phyloP scores from a whole-genome alignment of 768 basidiomycete species.

The Boletus tomentosulus region DNA sequence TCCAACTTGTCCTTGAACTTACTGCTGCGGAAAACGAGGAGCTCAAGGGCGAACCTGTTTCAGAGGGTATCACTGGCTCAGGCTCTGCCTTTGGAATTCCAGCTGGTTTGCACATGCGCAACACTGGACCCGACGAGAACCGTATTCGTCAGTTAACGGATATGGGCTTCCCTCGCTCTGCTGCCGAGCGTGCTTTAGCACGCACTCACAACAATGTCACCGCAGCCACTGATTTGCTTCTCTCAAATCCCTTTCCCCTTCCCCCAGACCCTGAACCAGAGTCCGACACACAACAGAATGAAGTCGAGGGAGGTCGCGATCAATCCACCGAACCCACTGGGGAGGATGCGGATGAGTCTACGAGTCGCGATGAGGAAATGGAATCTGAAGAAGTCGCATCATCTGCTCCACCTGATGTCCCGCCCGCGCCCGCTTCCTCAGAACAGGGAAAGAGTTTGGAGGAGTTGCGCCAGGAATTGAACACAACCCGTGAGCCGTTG shows the following conservation, averaged over 20 bases:
- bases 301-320: conserved; percentile 13
- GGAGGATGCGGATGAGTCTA: conserved; percentile 21
- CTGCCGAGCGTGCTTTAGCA: conserved; percentile 76
- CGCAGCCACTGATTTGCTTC: conserved; percentile 82
- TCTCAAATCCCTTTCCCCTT: conserved; percentile 77
- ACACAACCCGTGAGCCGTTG: conserved; percentile 61
- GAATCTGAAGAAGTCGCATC: conserved; percentile 19
- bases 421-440: conserved; percentile 8
- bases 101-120: conserved; percentile 31
- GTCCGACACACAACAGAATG: conserved; percentile 16
- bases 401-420: conserved; percentile 14
- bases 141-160: conserved; percentile 82
- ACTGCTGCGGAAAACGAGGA: conserved; percentile 81
- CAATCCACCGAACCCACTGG: conserved; percentile 30
- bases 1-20: conserved; percentile 76
- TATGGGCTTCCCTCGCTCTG: conserved; percentile 95
- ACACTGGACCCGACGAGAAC: conserved; percentile 63
- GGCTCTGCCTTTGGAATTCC: conserved; percentile 30
- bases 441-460: conserved; percentile 45
- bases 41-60: conserved; percentile 41
- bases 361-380: conserved; percentile 27
- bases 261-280: conserved; percentile 56
- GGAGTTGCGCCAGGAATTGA: conserved; percentile 63
- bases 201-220: conserved; percentile 87
- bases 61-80: conserved; percentile 32